Percentiles rank a stretch among this genome's conserved stretches.
Conservation (phyloP, 2,329 filamentous ascomycete genomes). For the Colletotrichum sp. region DNA sequence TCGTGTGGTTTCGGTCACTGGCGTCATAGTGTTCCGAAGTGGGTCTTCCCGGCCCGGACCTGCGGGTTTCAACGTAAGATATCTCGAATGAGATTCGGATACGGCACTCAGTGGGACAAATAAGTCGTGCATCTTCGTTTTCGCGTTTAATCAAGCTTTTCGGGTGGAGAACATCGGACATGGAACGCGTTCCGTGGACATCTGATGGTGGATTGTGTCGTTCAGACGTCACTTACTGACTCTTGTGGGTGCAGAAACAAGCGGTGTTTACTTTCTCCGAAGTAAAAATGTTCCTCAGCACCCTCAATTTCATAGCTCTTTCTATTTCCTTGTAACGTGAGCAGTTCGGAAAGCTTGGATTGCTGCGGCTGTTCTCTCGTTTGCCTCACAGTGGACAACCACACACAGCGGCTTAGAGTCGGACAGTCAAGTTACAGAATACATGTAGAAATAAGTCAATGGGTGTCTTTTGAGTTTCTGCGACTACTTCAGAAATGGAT, state of each 20-base stretch:
- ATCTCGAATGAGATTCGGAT: neutral
- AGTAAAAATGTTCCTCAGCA: neutral
- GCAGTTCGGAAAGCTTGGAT: fast-evolving
- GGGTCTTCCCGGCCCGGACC: neutral
- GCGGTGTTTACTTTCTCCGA: neutral
- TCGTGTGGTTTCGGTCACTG: neutral
- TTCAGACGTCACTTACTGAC: neutral
- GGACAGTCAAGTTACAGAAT: neutral
- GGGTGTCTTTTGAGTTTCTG: neutral
- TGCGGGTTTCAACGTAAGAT: neutral
- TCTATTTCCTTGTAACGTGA: neutral
- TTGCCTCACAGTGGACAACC: neutral
- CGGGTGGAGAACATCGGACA: neutral
- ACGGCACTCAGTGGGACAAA: neutral
- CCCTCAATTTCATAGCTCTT: neutral
- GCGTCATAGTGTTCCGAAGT: slow-evolving; percentile 5
- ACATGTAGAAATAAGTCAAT: neutral
- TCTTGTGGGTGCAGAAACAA: neutral
- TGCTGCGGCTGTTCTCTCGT: neutral
- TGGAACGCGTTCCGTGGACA: neutral
- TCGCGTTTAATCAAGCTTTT: neutral
- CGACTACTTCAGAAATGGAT: neutral
- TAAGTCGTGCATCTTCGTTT: neutral
- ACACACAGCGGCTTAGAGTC: neutral
- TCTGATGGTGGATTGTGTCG: neutral